Percentiles rank a stretch among this genome's conserved stretches.
These are phyloP conservation scores for Heliophila coronopifolia DNA, from an alignment of 441 rosid genomes.

Conservation along the genomic window DNA sequence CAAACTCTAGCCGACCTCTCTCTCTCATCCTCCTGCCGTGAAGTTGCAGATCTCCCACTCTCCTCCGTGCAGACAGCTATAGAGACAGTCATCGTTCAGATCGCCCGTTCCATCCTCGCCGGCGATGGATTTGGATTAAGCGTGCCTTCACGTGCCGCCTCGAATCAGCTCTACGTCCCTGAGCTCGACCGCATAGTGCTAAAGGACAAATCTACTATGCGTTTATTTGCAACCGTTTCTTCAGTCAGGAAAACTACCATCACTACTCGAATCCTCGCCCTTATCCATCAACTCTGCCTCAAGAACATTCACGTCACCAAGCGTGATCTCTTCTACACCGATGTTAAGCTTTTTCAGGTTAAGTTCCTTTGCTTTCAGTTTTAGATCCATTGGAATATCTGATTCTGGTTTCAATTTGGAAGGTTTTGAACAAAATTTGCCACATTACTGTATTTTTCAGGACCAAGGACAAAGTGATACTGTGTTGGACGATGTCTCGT, in stretches of 20 bases:
- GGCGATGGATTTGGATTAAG: slow-evolving; percentile 80
- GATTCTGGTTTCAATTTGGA: not conserved
- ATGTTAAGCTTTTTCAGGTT: slow-evolving; percentile 74
- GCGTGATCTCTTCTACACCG: slow-evolving; percentile 96
- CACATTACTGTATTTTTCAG: slow-evolving; percentile 33
- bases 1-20: slow-evolving; percentile 70
- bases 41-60: slow-evolving; percentile 78
- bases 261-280: slow-evolving; percentile 72
- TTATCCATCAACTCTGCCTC: slow-evolving; percentile 78
- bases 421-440: slow-evolving; percentile 1
- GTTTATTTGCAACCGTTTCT: slow-evolving; percentile 70
- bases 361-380: not conserved
- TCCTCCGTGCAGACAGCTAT: slow-evolving; percentile 71
- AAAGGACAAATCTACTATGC: slow-evolving; percentile 84
- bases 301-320: slow-evolving; percentile 84
- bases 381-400: not conserved
- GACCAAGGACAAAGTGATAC: slow-evolving; percentile 87
- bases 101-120: slow-evolving; percentile 70
- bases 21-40: slow-evolving; percentile 66
- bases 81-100: slow-evolving; percentile 59
- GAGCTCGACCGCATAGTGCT: slow-evolving; percentile 97
- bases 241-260: slow-evolving; percentile 84
- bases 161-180: slow-evolving; percentile 92
- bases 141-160: slow-evolving; percentile 89
- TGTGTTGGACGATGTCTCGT: slow-evolving; percentile 81